A percentile compares a stretch with the other conserved stretches of the same genome.
Conservation (phyloP, 805 yeast species). For the Candida vartiovaarae region DNA sequence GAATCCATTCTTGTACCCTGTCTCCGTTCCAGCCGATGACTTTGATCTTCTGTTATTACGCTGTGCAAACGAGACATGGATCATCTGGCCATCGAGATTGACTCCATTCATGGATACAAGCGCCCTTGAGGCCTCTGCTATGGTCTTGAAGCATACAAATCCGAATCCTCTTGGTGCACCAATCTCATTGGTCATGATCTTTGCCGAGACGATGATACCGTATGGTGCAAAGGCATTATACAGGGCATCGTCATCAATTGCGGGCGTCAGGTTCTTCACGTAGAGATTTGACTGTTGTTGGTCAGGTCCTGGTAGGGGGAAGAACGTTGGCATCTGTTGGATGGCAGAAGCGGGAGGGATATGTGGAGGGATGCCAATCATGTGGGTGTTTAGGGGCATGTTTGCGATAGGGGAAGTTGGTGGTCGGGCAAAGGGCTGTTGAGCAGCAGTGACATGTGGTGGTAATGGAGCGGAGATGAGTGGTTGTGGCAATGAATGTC, state of each 20-base stretch:
- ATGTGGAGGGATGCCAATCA: not conserved
- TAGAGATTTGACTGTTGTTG: conserved; percentile 65
- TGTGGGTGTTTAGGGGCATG: not conserved
- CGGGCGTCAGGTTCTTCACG: conserved; percentile 49
- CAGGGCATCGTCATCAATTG: conserved; percentile 45
- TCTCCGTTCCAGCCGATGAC: too few species aligned
- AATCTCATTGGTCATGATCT: conserved; percentile 37
- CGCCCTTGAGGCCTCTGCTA: conserved; percentile 59
- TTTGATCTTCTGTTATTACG: conserved; percentile 32
- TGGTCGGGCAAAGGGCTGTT: too few species aligned
- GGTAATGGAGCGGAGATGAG: not conserved
- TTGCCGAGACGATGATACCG: conserved; percentile 47
- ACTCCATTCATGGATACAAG: conserved; percentile 57
- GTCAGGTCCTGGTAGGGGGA: conserved; percentile 38
- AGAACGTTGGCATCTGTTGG: conserved; percentile 1
- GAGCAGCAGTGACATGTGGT: not conserved
- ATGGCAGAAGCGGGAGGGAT: not conserved
- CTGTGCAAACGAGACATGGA: conserved; percentile 70
- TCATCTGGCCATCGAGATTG: conserved; percentile 42
- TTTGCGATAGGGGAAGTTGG: too few species aligned
- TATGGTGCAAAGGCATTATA: conserved; percentile 31
- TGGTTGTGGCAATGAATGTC: conserved; percentile 7
- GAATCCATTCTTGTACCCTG: not conserved
- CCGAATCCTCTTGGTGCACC: conserved; percentile 63
- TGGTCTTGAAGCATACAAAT: conserved; percentile 61